A percentile compares a stretch with the other conserved stretches of the same genome.
Evolutionary conservation across 768 basidiomycete genomes (phyloP).

Genomic region (Lactifluus echinatus): DNA sequence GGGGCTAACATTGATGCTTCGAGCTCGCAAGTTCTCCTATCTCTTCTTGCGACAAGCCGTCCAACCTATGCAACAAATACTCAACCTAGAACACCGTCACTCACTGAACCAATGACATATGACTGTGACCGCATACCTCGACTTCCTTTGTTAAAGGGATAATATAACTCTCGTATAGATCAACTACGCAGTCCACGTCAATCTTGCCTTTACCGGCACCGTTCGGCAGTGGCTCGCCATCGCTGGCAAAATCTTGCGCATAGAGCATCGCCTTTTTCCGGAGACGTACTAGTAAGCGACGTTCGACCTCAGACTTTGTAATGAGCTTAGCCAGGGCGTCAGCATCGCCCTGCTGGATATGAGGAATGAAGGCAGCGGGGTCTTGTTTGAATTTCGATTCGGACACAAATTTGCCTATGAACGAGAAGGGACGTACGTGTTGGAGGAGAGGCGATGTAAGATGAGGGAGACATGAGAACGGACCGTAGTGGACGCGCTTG

Average conservation of each 20-base stretch:
- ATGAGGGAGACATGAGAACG: slow-evolving; percentile 24
- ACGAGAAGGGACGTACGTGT: neutral
- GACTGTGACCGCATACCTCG: slow-evolving; percentile 58
- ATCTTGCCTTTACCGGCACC: slow-evolving; percentile 51
- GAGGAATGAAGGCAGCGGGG: slow-evolving; percentile 85
- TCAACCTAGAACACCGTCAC: slow-evolving; percentile 56
- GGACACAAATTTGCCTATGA: slow-evolving; percentile 92
- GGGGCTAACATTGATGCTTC: neutral
- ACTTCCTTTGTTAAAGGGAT: slow-evolving; percentile 98
- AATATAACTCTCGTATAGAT: slow-evolving; percentile 89
- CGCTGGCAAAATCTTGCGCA: slow-evolving; percentile 75
- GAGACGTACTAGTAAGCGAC: slow-evolving; percentile 69
- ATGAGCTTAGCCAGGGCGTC: slow-evolving; percentile 77
- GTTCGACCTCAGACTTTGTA: slow-evolving; percentile 96
- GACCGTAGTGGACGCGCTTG: slow-evolving; percentile 97
- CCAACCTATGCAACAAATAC: slow-evolving; percentile 84
- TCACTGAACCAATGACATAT: neutral
- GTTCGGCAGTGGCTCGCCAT: slow-evolving; percentile 44
- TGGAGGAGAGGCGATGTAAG: neutral
- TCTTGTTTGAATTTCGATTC: slow-evolving; percentile 91
- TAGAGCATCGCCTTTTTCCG: slow-evolving; percentile 72
- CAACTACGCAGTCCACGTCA: slow-evolving; percentile 87
- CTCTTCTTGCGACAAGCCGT: slow-evolving; percentile 75
- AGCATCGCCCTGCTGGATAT: slow-evolving; percentile 75
- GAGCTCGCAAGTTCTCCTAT: slow-evolving; percentile 50